These are phyloP conservation scores for Lichina pygmaea DNA, from an alignment of 495 filamentous ascomycete genomes.

Conservation along the genomic window DNA sequence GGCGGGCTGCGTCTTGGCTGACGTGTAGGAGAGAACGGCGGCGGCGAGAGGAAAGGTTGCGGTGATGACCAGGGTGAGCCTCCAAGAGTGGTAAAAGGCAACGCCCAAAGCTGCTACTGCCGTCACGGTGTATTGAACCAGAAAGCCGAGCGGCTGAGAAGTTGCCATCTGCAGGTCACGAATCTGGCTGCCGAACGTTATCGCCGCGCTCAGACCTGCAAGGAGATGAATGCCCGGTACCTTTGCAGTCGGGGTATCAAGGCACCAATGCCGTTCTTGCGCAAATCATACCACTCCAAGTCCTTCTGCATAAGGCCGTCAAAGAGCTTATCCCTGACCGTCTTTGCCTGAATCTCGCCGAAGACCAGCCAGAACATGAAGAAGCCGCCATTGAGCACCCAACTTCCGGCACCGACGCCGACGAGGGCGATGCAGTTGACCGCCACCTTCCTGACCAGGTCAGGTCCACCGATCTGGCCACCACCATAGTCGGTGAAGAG, in stretches of 20 bases:
- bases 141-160: slow-evolving; percentile 49
- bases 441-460: slow-evolving; percentile 26
- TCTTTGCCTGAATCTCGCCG: slow-evolving; percentile 54
- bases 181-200: slow-evolving; percentile 28
- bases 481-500: slow-evolving; percentile 37
- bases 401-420: slow-evolving; percentile 30
- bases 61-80: slow-evolving; percentile 59
- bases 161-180: slow-evolving; percentile 59
- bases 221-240: slow-evolving; percentile 20
- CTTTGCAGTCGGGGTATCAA: slow-evolving; percentile 45
- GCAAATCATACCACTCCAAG: slow-evolving; percentile 59
- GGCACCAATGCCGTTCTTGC: slow-evolving; percentile 41
- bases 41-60: slow-evolving; percentile 45
- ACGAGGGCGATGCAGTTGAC: slow-evolving; percentile 29
- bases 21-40: slow-evolving; percentile 27
- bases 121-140: slow-evolving; percentile 31
- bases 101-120: slow-evolving; percentile 34
- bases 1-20: slow-evolving; percentile 29
- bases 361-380: slow-evolving; percentile 44
- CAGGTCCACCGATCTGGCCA: slow-evolving; percentile 18
- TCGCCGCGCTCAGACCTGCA: not conserved
- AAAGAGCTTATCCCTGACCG: slow-evolving; percentile 37
- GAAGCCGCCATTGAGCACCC: slow-evolving; percentile 36
- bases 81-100: slow-evolving; percentile 58
- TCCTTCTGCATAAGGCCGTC: slow-evolving; percentile 38